Evolutionary conservation across 2,329 filamentous ascomycete species (phyloP), one percentile per base, ranked within the genome.

Genomic region (Sclerotinia sclerotiorum): DNA sequence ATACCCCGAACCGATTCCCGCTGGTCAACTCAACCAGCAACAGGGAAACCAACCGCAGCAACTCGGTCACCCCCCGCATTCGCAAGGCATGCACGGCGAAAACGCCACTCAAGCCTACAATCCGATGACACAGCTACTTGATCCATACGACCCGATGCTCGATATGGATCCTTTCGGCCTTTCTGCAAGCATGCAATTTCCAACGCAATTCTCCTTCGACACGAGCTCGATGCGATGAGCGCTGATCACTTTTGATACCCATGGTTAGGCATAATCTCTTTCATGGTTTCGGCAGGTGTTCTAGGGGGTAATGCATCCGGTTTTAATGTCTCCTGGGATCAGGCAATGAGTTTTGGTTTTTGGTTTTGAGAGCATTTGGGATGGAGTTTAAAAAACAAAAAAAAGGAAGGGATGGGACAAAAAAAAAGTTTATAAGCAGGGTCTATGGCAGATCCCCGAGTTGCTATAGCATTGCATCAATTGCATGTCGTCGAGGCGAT

Each of bases 151-250:
- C 76, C 91, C 93, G 24, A 92, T 93, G 81, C 83, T 97, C 61
- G 94, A 97, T 77, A 92, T 93, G 79, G 94, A 97, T 79, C 94
- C 94, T 0, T 98, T 97, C 76, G 94, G 94, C 17, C 83, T 97
- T 65, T 94, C 91, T 69, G 94, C 94, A 48, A 97, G 92, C 80
- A 97, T 97, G 94, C 92, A 94, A 73, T 97, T 97, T 76, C 93
- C 93, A 15, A 91, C 90, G 2, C 90, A 92, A 68, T 95, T 94
- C 79, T 87, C 88, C 64, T 93, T 92, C 77, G 87, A 90, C 70
- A 78, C 77, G 61, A 78, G 76, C 65, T 77, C 76, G 56, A 78
- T 78, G 76, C 74, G 77, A 73, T 78, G 68, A 77, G 71, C 15
- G 13, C 49, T 70, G 67, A 68, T 58, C 51, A 51, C 39, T 65